Evolutionary conservation across 2,329 filamentous ascomycete genomes (phyloP), one percentile per base, ranked within the genome.

Genomic region (Arthrobotrys sinensis): DNA sequence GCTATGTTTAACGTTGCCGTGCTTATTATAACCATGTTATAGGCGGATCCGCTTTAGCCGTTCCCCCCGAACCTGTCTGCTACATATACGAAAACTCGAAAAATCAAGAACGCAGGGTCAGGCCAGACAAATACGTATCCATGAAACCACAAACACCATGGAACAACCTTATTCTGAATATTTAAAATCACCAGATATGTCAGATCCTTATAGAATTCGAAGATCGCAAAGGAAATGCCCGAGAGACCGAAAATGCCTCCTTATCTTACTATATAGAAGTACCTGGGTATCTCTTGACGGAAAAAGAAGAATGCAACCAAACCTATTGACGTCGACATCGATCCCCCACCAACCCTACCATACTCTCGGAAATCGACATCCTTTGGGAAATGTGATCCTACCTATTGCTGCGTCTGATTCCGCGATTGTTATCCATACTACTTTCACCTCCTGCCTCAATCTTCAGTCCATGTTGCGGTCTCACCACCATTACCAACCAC

Each of bases 11-110:
- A 65, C 43, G 48, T 24, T 65, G 48, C 46, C 48, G 46, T 65
- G 60, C 53, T 73, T 60, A 73, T 73, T 65, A 65, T 66, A 73
- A 36, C 60, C 60, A 38, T 65, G 60, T 66, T 73, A 65, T 65
- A 48, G 48, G 57, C 53, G n/a, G 57, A 46, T 52, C 69, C 60
- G 60, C 69, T 73, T 73, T 73, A 73, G 34, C 69, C 69, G 60
- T 66, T 16, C 52, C 40, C 40, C 16, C 21, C 48, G 48, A 52
- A 52, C 53, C 34, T 21, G 53, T 24, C 53, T 28, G 36, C 11
- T 52, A 36, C 32, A 60, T 36, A 60, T 60, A 60, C 53, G 10
- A 60, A 60, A 24, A 16, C 14, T 60, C 53, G 10, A 28, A 43
- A 28, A 55, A 28, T 57, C 53, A 57, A 57, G 53, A 40, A 57